These are phyloP conservation scores for Pythium aquatile DNA, from an alignment of 352 stramenopile genomes.

Conservation along the genomic window DNA sequence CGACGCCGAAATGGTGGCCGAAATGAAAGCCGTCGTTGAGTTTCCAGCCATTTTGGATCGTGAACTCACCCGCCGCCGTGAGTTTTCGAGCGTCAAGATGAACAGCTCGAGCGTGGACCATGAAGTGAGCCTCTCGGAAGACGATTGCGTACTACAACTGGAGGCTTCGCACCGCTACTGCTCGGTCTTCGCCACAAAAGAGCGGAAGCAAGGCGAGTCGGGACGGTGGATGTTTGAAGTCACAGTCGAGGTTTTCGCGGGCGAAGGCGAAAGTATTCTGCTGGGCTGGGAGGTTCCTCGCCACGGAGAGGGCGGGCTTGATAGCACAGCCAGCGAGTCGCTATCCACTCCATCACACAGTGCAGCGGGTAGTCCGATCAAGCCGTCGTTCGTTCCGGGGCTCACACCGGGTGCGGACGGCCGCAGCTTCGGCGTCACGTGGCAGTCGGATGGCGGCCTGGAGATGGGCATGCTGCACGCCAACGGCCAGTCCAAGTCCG, in stretches of 20 bases:
- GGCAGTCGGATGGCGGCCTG: constrained; percentile 67
- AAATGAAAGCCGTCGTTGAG: constrained; percentile 40
- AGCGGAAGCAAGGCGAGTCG: constrained; percentile 63
- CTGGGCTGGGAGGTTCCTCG: constrained; percentile 76
- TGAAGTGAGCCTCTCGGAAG: constrained; percentile 67
- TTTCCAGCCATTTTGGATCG: constrained; percentile 60
- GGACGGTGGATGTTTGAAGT: constrained; percentile 81
- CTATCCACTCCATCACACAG: not conserved
- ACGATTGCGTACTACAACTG: constrained; percentile 73
- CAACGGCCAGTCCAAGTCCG: constrained; percentile 65
- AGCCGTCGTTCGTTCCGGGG: constrained; percentile 42
- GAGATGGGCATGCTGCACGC: constrained; percentile 76
- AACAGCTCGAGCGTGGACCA: constrained; percentile 51
- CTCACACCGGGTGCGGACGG: constrained; percentile 55
- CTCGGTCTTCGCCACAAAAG: constrained; percentile 69
- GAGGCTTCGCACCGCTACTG: constrained; percentile 66
- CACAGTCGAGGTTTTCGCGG: constrained; percentile 26
- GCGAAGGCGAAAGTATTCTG: constrained; percentile 69
- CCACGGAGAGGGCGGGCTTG: not conserved
- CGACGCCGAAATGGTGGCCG: constrained; percentile 33
- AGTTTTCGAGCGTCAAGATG: constrained; percentile 76
- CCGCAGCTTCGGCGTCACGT: constrained; percentile 65
- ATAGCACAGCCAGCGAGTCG: not conserved
- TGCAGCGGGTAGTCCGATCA: not conserved
- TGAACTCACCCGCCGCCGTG: constrained; percentile 56